phyloP scores from a whole-genome alignment of 495 filamentous ascomycete genomes.

The Xylaria grammica region DNA sequence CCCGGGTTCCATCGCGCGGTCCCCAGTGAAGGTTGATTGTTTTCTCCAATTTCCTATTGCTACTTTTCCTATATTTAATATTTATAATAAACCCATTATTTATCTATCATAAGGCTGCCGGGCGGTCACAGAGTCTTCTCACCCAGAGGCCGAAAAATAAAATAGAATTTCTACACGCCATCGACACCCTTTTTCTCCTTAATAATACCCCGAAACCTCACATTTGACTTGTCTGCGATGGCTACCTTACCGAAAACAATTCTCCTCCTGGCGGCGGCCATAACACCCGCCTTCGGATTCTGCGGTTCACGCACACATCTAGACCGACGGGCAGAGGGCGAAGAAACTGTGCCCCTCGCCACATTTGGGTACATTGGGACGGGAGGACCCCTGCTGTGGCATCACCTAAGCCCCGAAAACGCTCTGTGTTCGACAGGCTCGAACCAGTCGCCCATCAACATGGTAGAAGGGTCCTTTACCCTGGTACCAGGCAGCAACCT shows the following conservation, averaged over 20 bases:
- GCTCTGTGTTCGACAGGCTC: slow-evolving; percentile 57
- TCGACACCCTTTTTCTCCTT: background rate
- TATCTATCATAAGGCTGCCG: background rate
- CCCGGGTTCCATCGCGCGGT: background rate
- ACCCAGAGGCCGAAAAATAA: background rate
- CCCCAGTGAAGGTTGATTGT: slow-evolving; percentile 1
- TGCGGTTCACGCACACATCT: slow-evolving; percentile 40
- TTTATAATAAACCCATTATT: too few species aligned
- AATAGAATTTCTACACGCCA: background rate
- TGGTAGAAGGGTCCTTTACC: slow-evolving; percentile 47
- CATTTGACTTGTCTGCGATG: background rate
- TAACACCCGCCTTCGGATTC: slow-evolving; percentile 33
- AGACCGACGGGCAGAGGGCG: slow-evolving; percentile 42
- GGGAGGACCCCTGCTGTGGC: slow-evolving; percentile 65
- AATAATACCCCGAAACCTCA: background rate
- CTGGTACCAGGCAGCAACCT: slow-evolving; percentile 46
- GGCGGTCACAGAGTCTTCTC: background rate
- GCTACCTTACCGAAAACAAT: background rate
- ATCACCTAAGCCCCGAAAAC: slow-evolving; percentile 54
- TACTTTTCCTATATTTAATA: background rate
- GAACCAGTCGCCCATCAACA: slow-evolving; percentile 68
- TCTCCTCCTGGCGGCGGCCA: slow-evolving; percentile 32
- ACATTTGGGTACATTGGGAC: slow-evolving; percentile 58
- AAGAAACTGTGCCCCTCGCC: slow-evolving; percentile 30
- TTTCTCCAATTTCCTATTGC: background rate